Base-by-base conservation (phyloP, 805 yeast genomes). In the Pichia exigua region DNA sequence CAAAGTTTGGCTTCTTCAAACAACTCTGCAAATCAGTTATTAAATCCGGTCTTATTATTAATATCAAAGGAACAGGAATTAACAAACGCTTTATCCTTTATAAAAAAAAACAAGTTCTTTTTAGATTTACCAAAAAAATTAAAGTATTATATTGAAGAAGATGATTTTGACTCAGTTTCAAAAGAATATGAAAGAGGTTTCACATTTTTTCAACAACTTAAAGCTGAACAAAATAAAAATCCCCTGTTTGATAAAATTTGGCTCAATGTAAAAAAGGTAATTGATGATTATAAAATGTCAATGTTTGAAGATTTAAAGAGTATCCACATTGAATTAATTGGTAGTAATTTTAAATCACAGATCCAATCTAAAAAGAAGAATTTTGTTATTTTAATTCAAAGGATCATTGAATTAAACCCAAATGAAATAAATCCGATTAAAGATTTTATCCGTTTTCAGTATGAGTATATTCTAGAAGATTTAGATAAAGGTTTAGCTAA, bases 331-430 rank as follows among this genome's bases (percentile, higher is more conserved):
- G 72, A 66, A 44, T 58, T 59, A 32, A 61, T 67, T 20, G 57
- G 54, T 42, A 45, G 59, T 17, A 54, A 56, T 12, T 54, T 60
- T 39, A 58, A 48, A 42, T 42, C 47, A 12, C 54, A 49, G 22
- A 49, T 49, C 18, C 49, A 42, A 21, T 28, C 48, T 8, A 55
- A 54, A 26, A 56, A 60, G 7, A 50, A 53, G 20, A 59, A 62
- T 27, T 74, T 77, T 53, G 59, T 76, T 21, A 68, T 72, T 12
- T 61, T 74, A 13, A 75, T 84, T 24, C 72, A 75, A n/a, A 78
- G 76, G 56, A 68, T 85, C 35, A 64, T 82, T 44, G 87, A 84
- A 54, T 67, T 86, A 35, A 85, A 82, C n/a, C 74, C 77, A 2
- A 82, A 79, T 51, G 64, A 63, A 42, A 17, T 17, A 35, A 83